A percentile compares a stretch with the other conserved stretches of the same genome.
phyloP scores from a whole-genome alignment of 805 yeast species.

The Danielia reshetovae region DNA sequence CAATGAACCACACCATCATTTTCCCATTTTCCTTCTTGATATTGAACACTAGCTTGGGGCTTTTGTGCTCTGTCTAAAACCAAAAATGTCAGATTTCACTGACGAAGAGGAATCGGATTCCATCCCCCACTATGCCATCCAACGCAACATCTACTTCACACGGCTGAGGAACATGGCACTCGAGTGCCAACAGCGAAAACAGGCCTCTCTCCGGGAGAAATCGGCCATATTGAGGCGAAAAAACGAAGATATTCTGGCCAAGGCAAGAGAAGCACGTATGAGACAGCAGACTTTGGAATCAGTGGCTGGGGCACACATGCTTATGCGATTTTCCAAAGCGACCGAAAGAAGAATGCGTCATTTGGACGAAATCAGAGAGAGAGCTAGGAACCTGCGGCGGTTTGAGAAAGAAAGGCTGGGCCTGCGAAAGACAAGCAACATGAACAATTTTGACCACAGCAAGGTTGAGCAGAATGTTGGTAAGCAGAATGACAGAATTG shows the following conservation, averaged over 20 bases:
- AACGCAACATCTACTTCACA: too few species aligned
- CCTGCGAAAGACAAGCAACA: not conserved
- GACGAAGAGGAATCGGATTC: not conserved
- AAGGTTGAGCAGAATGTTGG: not conserved
- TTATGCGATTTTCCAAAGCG: not conserved
- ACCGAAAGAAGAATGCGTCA: not conserved
- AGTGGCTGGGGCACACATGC: not conserved
- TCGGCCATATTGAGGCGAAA: not conserved
- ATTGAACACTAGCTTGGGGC: too few species aligned
- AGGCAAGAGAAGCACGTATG: not conserved
- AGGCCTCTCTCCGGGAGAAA: not conserved
- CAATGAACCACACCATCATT: not conserved
- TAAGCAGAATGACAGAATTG: too few species aligned
- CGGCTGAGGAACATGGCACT: too few species aligned
- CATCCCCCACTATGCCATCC: too few species aligned
- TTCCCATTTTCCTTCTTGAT: not conserved
- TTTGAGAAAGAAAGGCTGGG: not conserved
- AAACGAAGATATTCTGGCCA: conserved; percentile 1
- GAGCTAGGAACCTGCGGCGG: not conserved
- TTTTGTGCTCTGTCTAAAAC: too few species aligned
- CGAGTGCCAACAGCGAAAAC: conserved; percentile 1
- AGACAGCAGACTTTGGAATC: not conserved
- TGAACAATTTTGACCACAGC: not conserved
- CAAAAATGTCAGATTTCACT: not conserved
- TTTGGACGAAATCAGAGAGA: conserved; percentile 1